Base-by-base conservation (phyloP, 164 flowering plant species). In the Sedum album region DNA sequence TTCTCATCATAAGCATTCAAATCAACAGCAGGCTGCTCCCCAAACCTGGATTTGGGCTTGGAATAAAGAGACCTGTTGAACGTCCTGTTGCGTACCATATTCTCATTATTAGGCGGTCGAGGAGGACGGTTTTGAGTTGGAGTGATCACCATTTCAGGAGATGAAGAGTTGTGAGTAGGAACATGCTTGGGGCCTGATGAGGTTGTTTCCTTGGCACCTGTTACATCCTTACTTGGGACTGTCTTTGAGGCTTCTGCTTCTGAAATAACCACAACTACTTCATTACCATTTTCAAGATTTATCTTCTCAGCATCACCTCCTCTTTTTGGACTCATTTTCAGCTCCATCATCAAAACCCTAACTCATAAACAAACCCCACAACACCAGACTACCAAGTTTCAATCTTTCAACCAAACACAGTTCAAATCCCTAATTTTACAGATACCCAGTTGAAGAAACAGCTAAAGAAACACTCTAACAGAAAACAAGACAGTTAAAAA, bases 41-140 rank as follows among this genome's bases (percentile, higher is more conserved):
- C 87, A 65, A 85, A 83, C 42, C 89, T 76, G 26, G 89, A 83
- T 65, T 83, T 85, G 62, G 85, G 82, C 60, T 78, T 80, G 7
- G 84, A 83, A 65, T 69, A 73, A 18, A 66, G 70, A 17, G 81
- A 81, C 69, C 79, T 72, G 9, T 70, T 25, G 1, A 85, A 60
- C 0, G 86, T 66, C 66, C 71, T 74, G 35, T 76, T 71, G 1
- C 76, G 64, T 5, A 70, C 60, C 0, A 79, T 77, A 41, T 73
- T 68, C 15, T 81, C 80, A 0, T 46, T 20, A 62, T 67, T 73
- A 6, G 85, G 84, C 48, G 71, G 48, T 74, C 68, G 79, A 4
- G 89, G 87, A n/a, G 86, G 87, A 77, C 73, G 82, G 48, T 72
- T 73, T 5, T 75, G 73, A 64, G 66, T 67, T 26, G 76, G 74